Evolutionary conservation across 805 yeast species (phyloP), one percentile per base, ranked within the genome.

Genomic region (Kuraishia ogatae): DNA sequence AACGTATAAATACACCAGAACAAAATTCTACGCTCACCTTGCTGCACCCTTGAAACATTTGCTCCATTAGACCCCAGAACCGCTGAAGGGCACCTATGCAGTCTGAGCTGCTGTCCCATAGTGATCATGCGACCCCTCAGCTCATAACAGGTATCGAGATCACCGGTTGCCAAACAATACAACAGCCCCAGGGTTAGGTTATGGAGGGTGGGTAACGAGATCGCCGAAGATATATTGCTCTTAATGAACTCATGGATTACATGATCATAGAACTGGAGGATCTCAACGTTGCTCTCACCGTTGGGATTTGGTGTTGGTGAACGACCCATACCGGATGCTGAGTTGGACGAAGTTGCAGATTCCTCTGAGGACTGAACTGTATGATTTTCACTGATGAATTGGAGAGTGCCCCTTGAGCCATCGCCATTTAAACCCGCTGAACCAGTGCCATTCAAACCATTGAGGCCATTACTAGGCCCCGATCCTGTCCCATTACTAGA

Each of bases 21-120:
- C 47, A 89, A 69, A 39, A 88, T 79, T 65, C 96, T 80, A 59
- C 97, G 77, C 64, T 88, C 89, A 58, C 92, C 91, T 68, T 87
- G 94, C 71, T 86, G 92, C 57, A 82, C 76, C 59, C 78, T 80
- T 23, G 84, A 79, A 50, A 87, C 80, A 39, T 80, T 79, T 1
- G 86, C 77, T 0, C 93, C 93, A 56, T 75, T 76, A n/a, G 77
- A 76, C 2, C 83, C 81, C 52, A 86, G 71, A 2, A 89, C 91
- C 0, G 93, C 93, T 3, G 92, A 83, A 10, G 96, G 96, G 67
- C 96, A 87, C 61, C 96, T 76, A 66, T 90, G 96, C 50, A 91
- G 73, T 61, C 97, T 80, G 54, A 91, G 71, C 61, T 90, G 94
- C 62, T 89, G 96, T 3, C 92, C 85, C 92, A 89, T 87, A 26